Base-by-base conservation (phyloP, 1,284 basidiomycete genomes). In the Gomphus bonarii region DNA sequence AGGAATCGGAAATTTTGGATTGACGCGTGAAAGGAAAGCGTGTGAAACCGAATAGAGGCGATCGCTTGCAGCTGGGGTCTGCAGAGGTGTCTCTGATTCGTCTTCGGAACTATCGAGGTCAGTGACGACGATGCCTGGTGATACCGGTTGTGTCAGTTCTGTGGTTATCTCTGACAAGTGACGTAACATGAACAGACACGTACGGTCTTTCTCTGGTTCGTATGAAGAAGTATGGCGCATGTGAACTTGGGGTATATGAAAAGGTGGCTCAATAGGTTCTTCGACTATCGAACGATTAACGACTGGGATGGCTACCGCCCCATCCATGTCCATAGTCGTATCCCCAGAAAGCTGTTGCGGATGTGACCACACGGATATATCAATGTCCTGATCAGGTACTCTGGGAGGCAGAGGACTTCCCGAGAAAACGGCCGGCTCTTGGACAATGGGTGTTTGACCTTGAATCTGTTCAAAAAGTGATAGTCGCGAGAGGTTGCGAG, bases 181-280 rank as follows among this genome's bases (percentile, higher is more conserved):
- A 58, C 46, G 44, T 5, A 28, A 56, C 31, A 31, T 47, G 43
- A 40, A 35, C 40, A 52, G 48, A 48, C 12, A 78, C 82, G 64
- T 67, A 85, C 82, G 76, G 65, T 85, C 80, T 62, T 78, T 82
- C 64, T 85, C 84, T 8, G 78, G 75, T 63, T 88, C 83, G 63
- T 84, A 85, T 81, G 81, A 85, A 18, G 79, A 78, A 11, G 74
- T 73, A 3, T 68, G 64, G 58, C 74, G 79, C 84, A 87, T 88
- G 54, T 73, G 76, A 8, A 81, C 69, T 60, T 85, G 82, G 51
- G 64, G 64, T 18, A 47, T 51, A 6, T 9, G 7, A 10, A 44
- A 10, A n/a, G 31, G 10, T n/a, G 2, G n/a, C 18, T 54, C 55
- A 6, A 36, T 18, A 20, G 57, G 50, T 33, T 58, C 57, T 47